These are phyloP conservation scores for Cladophialophora carrionii DNA, from an alignment of 2,329 filamentous ascomycete species.

Conservation along the genomic window DNA sequence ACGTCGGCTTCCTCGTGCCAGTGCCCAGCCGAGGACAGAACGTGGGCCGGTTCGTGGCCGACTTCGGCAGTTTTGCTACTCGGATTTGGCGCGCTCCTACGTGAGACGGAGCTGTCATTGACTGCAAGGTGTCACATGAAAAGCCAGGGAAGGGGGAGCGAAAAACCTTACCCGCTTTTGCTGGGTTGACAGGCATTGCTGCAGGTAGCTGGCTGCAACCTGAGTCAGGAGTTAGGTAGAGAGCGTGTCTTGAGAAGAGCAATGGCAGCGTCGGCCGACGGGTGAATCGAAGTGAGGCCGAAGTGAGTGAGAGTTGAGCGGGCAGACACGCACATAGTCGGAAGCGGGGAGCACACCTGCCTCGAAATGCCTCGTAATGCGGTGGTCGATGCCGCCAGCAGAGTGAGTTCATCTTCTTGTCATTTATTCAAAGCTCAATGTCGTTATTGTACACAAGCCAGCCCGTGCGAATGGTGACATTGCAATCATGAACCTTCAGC, in stretches of 20 bases:
- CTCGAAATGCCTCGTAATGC: too few relatives aligned
- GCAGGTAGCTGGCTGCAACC: background rate
- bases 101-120: background rate
- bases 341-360: background rate
- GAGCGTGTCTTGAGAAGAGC: background rate
- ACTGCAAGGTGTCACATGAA: background rate
- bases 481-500: slow-evolving; percentile 6
- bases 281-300: background rate
- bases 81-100: slow-evolving; percentile 10
- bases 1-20: background rate
- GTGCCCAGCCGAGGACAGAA: slow-evolving; percentile 9
- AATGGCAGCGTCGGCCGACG: background rate
- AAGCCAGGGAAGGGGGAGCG: background rate
- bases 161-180: background rate
- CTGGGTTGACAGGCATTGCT: background rate
- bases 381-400: background rate
- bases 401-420: background rate
- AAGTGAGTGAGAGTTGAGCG: background rate
- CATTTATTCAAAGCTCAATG: slow-evolving; percentile 6
- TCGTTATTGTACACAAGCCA: slow-evolving; percentile 7
- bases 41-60: background rate
- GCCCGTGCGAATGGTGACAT: background rate
- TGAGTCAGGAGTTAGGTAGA: background rate
- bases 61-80: slow-evolving; percentile 15
- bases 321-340: background rate